These are phyloP conservation scores for Berberis vulgaris DNA, from an alignment of 164 flowering plant species.

Conservation along the genomic window DNA sequence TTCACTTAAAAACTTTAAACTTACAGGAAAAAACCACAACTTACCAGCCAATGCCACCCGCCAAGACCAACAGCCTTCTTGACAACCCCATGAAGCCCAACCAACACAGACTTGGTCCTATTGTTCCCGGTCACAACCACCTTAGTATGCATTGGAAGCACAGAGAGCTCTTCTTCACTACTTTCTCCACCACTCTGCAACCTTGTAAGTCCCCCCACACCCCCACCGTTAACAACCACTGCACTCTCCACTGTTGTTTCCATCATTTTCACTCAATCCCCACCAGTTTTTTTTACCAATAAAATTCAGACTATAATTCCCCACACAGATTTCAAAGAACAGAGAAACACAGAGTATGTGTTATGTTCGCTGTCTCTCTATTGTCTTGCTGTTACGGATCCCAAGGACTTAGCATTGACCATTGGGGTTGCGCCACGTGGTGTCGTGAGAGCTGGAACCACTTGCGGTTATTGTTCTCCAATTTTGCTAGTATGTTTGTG, in stretches of 20 bases:
- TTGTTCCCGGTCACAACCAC: conserved; percentile 78
- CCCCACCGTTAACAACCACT: conserved; percentile 19
- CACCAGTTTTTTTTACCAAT: no score
- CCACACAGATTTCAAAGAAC: neutral
- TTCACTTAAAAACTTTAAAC: conserved; percentile 3
- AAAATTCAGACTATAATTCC: no score
- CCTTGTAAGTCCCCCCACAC: conserved; percentile 42
- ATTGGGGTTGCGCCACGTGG: no score
- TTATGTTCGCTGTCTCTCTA: no score
- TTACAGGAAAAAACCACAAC: neutral
- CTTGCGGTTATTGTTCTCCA: no score
- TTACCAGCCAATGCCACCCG: conserved; percentile 98
- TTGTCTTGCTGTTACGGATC: no score
- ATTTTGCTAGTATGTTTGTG: no score
- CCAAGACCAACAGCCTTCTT: conserved; percentile 85
- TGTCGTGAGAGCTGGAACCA: no score
- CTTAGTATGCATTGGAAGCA: conserved; percentile 70
- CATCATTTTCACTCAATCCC: conserved; percentile 27
- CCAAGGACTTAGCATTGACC: no score
- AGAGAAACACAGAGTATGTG: no score
- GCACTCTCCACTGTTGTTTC: conserved; percentile 31
- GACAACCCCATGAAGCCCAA: conserved; percentile 71
- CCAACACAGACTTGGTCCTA: conserved; percentile 71
- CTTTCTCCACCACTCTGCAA: conserved; percentile 60
- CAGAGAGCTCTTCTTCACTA: conserved; percentile 71